Base-by-base conservation (phyloP, 768 basidiomycete genomes). In the Mycena rebaudengoi region DNA sequence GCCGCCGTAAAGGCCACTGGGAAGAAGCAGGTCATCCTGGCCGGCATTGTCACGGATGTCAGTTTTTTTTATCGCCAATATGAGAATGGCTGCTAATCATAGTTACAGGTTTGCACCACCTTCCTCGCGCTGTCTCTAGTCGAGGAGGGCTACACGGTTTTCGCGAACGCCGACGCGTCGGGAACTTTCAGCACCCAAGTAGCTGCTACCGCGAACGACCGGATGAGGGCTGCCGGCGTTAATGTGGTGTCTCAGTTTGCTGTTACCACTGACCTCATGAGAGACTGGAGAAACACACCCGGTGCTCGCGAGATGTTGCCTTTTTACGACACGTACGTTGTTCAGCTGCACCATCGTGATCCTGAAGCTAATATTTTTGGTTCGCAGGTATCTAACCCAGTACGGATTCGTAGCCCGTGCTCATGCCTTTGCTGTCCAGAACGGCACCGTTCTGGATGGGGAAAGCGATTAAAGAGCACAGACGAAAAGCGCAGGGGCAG, bases 241-340 rank as follows among this genome's bases (percentile, higher is more conserved):
- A 75, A 83, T 23, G 78, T 85, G 20, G 59, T 82, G 7, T 83
- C 83, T 5, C 69, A 78, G 66, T 84, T 84, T 65, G 79, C 83
- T 7, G 71, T 84, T 41, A 71, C 74, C 18, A 73, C 71, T 28
- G 84, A 85, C 69, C 75, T 84, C 37, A 83, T 85, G 83, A 72
- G 83, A 40, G 83, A 85, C 70, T 85, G 84, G 84, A 79, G 82
- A 56, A 75, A 77, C 65, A 80, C 79, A 5, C 83, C 84, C n/a
- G 83, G 83, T 4, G 66, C 81, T 1, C 18, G 49, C 18, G 75
- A 83, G 68, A 60, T 84, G 68, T 50, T 83, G 50, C 82, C 83
- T 1, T 84, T 71, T 73, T 82, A 79, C 59, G 82, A 83, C 67
- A 76, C 73, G 83, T 84, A 56, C 39, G 80, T 77, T 25, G 33